phyloP scores from a whole-genome alignment of 768 basidiomycete genomes.

The Kondoa malvinella region DNA sequence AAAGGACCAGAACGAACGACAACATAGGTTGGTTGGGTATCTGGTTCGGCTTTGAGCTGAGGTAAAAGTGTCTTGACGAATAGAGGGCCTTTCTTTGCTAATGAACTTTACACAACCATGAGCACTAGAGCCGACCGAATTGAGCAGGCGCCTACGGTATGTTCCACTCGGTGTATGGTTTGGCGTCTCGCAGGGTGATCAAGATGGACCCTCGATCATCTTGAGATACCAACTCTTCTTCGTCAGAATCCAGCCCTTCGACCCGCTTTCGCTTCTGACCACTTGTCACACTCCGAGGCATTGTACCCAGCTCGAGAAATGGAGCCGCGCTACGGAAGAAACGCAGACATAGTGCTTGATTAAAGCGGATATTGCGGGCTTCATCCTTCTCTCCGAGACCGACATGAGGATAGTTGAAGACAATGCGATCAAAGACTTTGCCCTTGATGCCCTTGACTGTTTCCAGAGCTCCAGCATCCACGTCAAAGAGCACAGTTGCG shows the following conservation, averaged over 20 bases:
- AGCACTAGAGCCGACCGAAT: background rate
- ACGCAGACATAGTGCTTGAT: slow-evolving; percentile 13
- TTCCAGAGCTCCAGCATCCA: slow-evolving; percentile 14
- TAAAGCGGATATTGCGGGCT: slow-evolving; percentile 11
- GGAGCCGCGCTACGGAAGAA: slow-evolving; percentile 13
- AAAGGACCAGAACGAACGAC: slow-evolving; percentile 16
- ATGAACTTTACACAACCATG: slow-evolving; percentile 4
- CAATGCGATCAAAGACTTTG: slow-evolving; percentile 13
- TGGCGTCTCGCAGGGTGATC: slow-evolving; percentile 12
- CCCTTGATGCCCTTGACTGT: slow-evolving; percentile 12
- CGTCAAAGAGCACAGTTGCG: slow-evolving; percentile 10
- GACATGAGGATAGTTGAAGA: slow-evolving; percentile 19
- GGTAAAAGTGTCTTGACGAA: slow-evolving; percentile 10
- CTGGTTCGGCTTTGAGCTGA: background rate
- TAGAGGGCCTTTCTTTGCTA: slow-evolving; percentile 14
- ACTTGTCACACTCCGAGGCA: background rate
- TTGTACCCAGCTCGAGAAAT: background rate
- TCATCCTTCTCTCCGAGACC: slow-evolving; percentile 19
- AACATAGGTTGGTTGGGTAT: slow-evolving; percentile 11
- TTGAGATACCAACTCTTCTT: background rate
- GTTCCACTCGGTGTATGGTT: slow-evolving; percentile 16
- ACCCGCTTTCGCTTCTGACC: background rate
- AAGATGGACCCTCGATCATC: slow-evolving; percentile 6
- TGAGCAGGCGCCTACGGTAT: slow-evolving; percentile 9
- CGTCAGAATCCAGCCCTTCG: background rate